These are phyloP conservation scores for Neltuma alba DNA, from an alignment of 306 rosid genomes.

Conservation along the genomic window DNA sequence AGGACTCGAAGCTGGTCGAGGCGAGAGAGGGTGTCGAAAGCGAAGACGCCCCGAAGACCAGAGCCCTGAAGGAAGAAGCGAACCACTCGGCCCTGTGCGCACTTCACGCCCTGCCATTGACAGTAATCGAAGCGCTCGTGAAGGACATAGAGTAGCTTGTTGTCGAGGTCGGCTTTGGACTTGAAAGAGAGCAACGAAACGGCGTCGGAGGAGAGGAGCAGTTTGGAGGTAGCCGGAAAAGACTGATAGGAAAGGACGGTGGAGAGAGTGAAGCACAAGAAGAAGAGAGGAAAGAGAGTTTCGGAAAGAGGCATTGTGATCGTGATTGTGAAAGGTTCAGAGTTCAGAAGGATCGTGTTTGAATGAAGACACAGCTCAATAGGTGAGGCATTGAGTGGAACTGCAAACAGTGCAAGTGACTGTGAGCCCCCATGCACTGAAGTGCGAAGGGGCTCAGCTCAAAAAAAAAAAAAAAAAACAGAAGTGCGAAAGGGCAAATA, in stretches of 20 bases:
- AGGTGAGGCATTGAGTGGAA: background rate
- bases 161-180: constrained; percentile 70
- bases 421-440: background rate
- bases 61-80: constrained; percentile 49
- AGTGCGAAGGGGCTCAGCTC: too few relatives aligned
- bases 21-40: constrained; percentile 53
- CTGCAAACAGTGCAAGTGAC: constrained; percentile 1
- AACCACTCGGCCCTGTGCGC: constrained; percentile 75
- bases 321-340: background rate
- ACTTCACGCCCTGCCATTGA: constrained; percentile 87
- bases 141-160: constrained; percentile 66
- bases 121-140: constrained; percentile 82
- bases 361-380: background rate
- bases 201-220: constrained; percentile 57
- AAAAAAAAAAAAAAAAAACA: too few relatives aligned
- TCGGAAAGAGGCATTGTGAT: constrained; percentile 30
- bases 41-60: constrained; percentile 61
- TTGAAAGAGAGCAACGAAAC: constrained; percentile 71
- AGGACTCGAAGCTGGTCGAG: constrained; percentile 88
- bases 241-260: background rate
- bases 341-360: background rate
- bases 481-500: too few relatives aligned
- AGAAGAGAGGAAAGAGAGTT: background rate
- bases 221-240: constrained; percentile 29
- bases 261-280: background rate